Evolutionary conservation across 2,329 filamentous ascomycete species (phyloP).

Genomic region (Penicillium nordicum): DNA sequence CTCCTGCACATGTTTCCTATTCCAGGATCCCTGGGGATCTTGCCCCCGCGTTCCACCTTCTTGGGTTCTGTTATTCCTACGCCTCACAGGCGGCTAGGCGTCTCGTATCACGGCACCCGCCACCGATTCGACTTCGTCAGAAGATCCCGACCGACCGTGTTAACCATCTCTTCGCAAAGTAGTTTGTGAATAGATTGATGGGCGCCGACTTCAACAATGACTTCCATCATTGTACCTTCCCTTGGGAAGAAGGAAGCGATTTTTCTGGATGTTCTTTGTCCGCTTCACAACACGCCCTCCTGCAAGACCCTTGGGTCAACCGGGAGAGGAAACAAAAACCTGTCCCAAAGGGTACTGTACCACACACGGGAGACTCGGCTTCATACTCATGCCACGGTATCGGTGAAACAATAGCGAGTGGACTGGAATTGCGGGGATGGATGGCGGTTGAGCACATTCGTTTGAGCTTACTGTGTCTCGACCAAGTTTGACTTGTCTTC

Average conservation of each 20-base stretch:
- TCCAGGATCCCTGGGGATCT: slow-evolving; percentile 37
- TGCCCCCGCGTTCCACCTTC: slow-evolving; percentile 42
- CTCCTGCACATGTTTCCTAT: slow-evolving; percentile 52
- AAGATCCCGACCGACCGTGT: slow-evolving; percentile 62
- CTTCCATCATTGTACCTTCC: slow-evolving; percentile 31
- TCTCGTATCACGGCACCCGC: slow-evolving; percentile 54
- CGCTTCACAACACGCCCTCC: slow-evolving; percentile 68
- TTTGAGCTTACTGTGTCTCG: slow-evolving; percentile 4
- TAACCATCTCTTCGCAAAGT: slow-evolving; percentile 59
- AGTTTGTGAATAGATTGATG: slow-evolving; percentile 53
- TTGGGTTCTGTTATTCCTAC: slow-evolving; percentile 15
- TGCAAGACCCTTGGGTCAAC: slow-evolving; percentile 31
- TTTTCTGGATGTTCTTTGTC: slow-evolving; percentile 98
- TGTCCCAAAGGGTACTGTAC: slow-evolving; percentile 83
- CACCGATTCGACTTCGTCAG: slow-evolving; percentile 48
- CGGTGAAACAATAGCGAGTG: slow-evolving; percentile 15
- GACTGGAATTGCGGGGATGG: slow-evolving; percentile 29
- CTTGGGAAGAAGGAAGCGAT: slow-evolving; percentile 59
- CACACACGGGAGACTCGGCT: slow-evolving; percentile 64
- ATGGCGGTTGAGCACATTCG: slow-evolving; percentile 12
- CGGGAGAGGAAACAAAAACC: slow-evolving; percentile 89
- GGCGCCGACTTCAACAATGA: slow-evolving; percentile 51
- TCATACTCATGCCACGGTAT: slow-evolving; percentile 8
- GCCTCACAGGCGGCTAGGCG: slow-evolving; percentile 32
- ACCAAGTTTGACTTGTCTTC: slow-evolving; percentile 11